Evolutionary conservation across 2,329 filamentous ascomycete genomes (phyloP).

Genomic region (Monilinia aucupariae): DNA sequence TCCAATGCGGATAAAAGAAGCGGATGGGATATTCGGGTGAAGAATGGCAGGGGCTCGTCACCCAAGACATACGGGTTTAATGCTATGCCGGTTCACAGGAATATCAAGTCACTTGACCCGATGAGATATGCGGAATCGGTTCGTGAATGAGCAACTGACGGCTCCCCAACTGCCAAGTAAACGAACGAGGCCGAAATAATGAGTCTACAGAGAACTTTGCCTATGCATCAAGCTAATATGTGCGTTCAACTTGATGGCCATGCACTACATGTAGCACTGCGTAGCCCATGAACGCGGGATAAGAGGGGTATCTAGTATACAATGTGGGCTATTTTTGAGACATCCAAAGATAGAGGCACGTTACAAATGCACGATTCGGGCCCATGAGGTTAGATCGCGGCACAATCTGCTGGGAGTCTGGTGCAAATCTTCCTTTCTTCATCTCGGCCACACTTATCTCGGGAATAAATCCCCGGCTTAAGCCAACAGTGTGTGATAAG

Average conservation of each 20-base stretch:
- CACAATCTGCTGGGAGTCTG: neutral
- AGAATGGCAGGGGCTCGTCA: neutral
- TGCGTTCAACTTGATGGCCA: neutral
- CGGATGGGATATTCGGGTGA: neutral
- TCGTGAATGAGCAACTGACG: neutral
- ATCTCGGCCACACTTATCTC: neutral
- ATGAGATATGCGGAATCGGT: neutral
- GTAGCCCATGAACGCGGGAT: neutral
- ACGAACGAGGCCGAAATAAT: neutral
- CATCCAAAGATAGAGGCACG: neutral
- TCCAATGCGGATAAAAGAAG: neutral
- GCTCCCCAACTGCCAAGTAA: neutral
- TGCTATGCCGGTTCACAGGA: neutral
- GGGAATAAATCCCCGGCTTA: neutral
- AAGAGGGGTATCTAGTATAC: neutral
- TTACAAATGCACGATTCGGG: neutral
- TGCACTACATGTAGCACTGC: neutral
- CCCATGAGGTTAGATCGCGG: neutral
- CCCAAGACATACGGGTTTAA: neutral
- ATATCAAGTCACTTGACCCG: neutral
- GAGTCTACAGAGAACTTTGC: neutral
- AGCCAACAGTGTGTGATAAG: neutral
- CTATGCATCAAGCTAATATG: slow-evolving; percentile 1
- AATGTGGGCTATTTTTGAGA: neutral
- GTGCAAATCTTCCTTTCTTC: neutral